These are phyloP conservation scores for Aspergillus sp. DNA, from an alignment of 2,329 filamentous ascomycete genomes.

Conservation along the genomic window DNA sequence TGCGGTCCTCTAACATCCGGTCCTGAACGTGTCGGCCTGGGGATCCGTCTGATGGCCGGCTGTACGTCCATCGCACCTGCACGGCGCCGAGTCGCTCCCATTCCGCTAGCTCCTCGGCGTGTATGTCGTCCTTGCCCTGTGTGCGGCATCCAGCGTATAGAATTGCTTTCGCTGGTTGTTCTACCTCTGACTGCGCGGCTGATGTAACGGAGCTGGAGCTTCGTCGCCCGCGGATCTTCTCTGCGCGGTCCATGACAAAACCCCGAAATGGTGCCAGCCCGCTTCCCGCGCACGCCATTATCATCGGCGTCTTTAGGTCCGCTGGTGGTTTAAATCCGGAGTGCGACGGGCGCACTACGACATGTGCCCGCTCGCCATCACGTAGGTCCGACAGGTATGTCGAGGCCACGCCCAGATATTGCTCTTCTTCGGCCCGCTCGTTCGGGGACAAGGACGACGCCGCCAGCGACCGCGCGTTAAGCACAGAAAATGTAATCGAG, in stretches of 20 bases:
- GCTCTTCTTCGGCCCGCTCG: constrained; percentile 35
- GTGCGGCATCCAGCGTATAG: constrained; percentile 30
- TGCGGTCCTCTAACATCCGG: constrained; percentile 39
- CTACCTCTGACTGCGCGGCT: too few relatives aligned
- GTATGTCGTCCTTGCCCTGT: constrained; percentile 27
- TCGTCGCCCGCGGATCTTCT: constrained; percentile 17
- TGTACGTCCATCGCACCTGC: constrained; percentile 53
- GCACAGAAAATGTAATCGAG: constrained; percentile 60
- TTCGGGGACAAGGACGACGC: constrained; percentile 21
- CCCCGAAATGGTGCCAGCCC: constrained; percentile 56
- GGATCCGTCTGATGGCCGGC: constrained; percentile 37
- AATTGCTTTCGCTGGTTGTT: constrained; percentile 22
- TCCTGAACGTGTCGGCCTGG: constrained; percentile 48
- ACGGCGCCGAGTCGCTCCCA: constrained; percentile 57
- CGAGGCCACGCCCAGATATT: constrained; percentile 52
- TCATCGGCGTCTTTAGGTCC: constrained; percentile 27
- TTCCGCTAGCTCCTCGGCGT: constrained; percentile 30
- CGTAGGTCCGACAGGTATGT: constrained; percentile 47
- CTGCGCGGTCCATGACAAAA: constrained; percentile 54
- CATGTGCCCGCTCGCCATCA: constrained; percentile 21
- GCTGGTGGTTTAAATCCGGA: constrained; percentile 28
- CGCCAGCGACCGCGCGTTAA: constrained; percentile 45
- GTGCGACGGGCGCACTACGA: constrained; percentile 27
- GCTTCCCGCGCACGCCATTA: constrained; percentile 35
- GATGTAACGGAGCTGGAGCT: constrained; percentile 8